A percentile compares a stretch with the other conserved stretches of the same genome.
Evolutionary conservation across 2,329 filamentous ascomycete genomes (phyloP).

Genomic region (Rachicladosporium sp.): DNA sequence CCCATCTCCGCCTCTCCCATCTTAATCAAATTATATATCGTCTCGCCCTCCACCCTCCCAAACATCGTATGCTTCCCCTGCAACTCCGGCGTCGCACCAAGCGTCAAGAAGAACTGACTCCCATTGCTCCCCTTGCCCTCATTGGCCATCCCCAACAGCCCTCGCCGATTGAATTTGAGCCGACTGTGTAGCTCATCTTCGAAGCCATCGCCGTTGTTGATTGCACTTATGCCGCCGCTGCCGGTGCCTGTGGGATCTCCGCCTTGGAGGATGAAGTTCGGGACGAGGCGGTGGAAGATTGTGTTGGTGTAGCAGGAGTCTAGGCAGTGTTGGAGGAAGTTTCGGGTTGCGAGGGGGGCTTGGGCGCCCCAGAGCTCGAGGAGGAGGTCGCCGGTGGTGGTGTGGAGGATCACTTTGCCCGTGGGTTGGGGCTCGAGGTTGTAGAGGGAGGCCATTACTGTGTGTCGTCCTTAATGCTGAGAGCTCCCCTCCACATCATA

Average conservation of each 20-base stretch:
- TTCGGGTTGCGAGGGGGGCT: conserved; percentile 78
- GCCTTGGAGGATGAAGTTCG: conserved; percentile 86
- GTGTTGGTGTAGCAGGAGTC: conserved; percentile 93
- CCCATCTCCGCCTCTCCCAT: conserved; percentile 81
- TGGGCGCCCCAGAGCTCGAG: conserved; percentile 94
- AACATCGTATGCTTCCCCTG: conserved; percentile 88
- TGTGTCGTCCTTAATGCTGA: too few relatives aligned
- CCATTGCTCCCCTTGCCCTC: conserved; percentile 73
- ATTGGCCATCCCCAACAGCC: conserved; percentile 93
- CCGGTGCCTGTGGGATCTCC: conserved; percentile 91
- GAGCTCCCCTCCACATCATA: too few relatives aligned
- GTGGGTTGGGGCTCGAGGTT: conserved; percentile 92
- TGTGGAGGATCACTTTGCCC: conserved; percentile 81
- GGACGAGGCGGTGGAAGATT: conserved; percentile 84
- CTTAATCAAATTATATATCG: conserved; percentile 89
- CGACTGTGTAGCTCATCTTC: conserved; percentile 86
- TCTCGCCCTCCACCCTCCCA: conserved; percentile 81
- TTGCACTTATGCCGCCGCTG: conserved; percentile 82
- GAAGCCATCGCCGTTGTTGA: conserved; percentile 71
- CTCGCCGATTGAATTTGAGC: conserved; percentile 83
- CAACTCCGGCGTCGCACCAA: conserved; percentile 71
- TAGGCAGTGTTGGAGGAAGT: conserved; percentile 88
- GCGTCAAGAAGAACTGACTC: conserved; percentile 93
- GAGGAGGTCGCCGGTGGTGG: conserved; percentile 75
- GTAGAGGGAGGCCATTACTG: conserved; percentile 72